Evolutionary conservation across 2,329 filamentous ascomycete species (phyloP), one percentile per base, ranked within the genome.

Genomic region (Trichoderma cornu-damae): DNA sequence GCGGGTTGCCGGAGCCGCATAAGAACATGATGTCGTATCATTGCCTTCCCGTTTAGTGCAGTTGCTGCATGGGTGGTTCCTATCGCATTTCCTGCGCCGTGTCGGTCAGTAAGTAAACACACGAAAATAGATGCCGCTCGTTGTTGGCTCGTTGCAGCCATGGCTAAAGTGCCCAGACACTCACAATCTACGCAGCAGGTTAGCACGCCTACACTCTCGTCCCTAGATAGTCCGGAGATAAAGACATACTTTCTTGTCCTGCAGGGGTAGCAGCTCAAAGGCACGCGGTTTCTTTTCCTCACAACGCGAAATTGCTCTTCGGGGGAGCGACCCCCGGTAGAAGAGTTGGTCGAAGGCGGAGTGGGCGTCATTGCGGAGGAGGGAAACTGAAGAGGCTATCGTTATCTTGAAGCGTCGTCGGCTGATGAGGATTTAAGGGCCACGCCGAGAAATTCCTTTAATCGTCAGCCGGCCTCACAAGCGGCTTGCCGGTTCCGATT

Each of bases 251-350:
- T 97, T 76, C 92, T 86, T 66, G 92, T 89, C 69, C 93, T 83
- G 73, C 93, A 97, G 30, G 92, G 90, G 63, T 87, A 89, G 71
- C 93, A 97, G 67, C 91, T 96, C 49, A 97, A 79, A 46, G 93
- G 93, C 14, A 96, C 87, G 59, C 93, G 82, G 68, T 97, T 96
- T 70, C 93, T 84, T 77, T 95, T 96, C 63, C 93, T 86, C 59
- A 96, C 89, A 50, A 96, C 87, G 65, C 90, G 84, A 68, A 89
- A 96, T 63, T 93, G 88, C 53, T 89, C 84, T 70, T 96, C 90
- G 32, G 92, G 90, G 43, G 91, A 96, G 61, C 88, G 87, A 22
- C 77, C 80, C 62, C 87, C 84, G 59, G 85, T 85, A 62, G 90
- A 94, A 7, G 89, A 88, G 34, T 85, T 86, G 54, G 87, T 89